Evolutionary conservation across 306 rosid species (phyloP).

Genomic region (Quercus alba): DNA sequence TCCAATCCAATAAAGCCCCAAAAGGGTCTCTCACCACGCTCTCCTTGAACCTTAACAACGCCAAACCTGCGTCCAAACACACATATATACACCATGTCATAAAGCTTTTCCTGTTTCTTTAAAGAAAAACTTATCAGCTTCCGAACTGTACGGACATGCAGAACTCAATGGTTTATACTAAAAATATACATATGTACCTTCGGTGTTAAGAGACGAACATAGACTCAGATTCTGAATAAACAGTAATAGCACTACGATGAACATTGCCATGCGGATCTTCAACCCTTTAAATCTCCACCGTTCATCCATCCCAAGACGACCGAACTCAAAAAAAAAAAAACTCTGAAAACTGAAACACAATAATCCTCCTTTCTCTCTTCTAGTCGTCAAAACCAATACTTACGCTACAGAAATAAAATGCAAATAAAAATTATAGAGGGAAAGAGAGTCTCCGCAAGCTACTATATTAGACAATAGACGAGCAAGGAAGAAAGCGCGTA

Average conservation of each 20-base stretch:
- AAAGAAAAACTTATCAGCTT: background rate
- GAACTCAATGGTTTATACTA: background rate
- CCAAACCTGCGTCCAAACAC: constrained; percentile 57
- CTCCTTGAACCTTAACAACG: constrained; percentile 51
- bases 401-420: background rate
- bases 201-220: constrained; percentile 37
- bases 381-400: background rate
- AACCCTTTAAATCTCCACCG: constrained; percentile 34
- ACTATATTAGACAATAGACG: background rate
- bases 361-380: background rate
- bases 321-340: background rate
- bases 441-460: constrained; percentile 1
- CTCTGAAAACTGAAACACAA: background rate
- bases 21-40: constrained; percentile 47
- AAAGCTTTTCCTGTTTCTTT: background rate
- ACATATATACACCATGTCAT: background rate
- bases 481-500: constrained; percentile 45
- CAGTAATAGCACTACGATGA: constrained; percentile 19
- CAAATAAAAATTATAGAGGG: background rate
- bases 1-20: constrained; percentile 60
- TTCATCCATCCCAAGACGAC: constrained; percentile 31
- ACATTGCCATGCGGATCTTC: constrained; percentile 25
- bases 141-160: constrained; percentile 1
- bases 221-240: constrained; percentile 21
- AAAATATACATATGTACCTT: constrained; percentile 29